These are phyloP conservation scores for Arthrinium puccinioides DNA, from an alignment of 2,329 filamentous ascomycete genomes.

Conservation along the genomic window DNA sequence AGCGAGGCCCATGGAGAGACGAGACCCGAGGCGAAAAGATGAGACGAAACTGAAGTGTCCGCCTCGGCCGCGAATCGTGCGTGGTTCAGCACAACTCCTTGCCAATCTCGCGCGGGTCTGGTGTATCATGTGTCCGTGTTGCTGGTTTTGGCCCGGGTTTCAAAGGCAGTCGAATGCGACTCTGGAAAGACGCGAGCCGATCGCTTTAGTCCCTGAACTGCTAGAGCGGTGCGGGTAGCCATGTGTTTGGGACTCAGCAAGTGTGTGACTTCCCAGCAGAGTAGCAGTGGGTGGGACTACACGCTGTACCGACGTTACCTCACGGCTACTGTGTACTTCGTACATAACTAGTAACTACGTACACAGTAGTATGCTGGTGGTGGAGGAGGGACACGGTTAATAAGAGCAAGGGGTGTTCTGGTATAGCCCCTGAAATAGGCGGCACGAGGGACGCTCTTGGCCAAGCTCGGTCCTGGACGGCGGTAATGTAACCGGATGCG, in stretches of 20 bases:
- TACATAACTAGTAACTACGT: too few relatives aligned
- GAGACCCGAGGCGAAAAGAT: too few relatives aligned
- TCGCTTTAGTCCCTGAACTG: conserved; percentile 21
- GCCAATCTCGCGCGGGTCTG: conserved; percentile 19
- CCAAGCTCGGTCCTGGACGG: conserved; percentile 1
- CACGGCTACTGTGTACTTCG: too few relatives aligned
- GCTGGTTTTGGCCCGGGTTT: conserved; percentile 14
- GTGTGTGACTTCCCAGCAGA: too few relatives aligned
- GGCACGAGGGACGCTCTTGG: conserved; percentile 1
- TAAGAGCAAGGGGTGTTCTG: conserved; percentile 1
- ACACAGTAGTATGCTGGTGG: too few relatives aligned
- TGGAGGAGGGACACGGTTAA: background rate
- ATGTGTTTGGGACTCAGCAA: conserved; percentile 21
- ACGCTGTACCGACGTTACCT: too few relatives aligned
- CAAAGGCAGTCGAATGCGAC: conserved; percentile 18
- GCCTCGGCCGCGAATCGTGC: conserved; percentile 15
- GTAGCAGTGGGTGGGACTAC: too few relatives aligned
- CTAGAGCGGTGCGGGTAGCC: conserved; percentile 21
- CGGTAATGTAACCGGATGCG: conserved; percentile 3
- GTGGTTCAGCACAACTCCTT: conserved; percentile 19
- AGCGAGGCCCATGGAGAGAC: too few relatives aligned
- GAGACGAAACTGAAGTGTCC: conserved; percentile 2
- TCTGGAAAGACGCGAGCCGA: conserved; percentile 17
- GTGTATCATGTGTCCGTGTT: conserved; percentile 2
- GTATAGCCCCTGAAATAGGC: conserved; percentile 4